Evolutionary conservation across 2,329 filamentous ascomycete species (phyloP), one percentile per base, ranked within the genome.

Genomic region (Aspergillus sergii): DNA sequence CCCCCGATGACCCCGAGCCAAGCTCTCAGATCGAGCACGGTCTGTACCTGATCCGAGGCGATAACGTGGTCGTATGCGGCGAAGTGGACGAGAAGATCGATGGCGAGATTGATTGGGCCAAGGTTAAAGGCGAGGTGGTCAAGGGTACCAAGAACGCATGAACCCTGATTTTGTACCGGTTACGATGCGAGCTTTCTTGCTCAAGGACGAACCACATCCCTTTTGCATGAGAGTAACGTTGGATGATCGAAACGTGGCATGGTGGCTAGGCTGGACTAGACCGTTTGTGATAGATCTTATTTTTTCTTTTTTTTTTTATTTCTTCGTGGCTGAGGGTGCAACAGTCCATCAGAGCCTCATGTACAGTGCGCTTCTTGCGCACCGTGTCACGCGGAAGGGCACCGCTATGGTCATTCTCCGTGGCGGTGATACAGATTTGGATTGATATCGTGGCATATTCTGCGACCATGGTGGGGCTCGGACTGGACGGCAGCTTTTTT

Each of bases 31-130:
- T 95, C 21, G 88, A 91, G 5, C 88, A 97, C 66, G 95, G 95
- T 1, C 81, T 98, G 7, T 98, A 97, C 77, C 85, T 99, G 62
- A 91, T 99, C 62, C 87, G 95, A 64, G 95, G 95, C 58, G 95
- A 99, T 77, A 97, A 96, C 74, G 94, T 99, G 55, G 94, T 93
- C 66, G 85, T 96, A 19, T 91, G 95, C 62, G 95, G 95, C 2
- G 83, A 96, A 62, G 89, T 99, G 36, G 93, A 99, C 77, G 94
- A 97, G 79, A 86, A 91, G 70, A 82, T 98, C 63, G 95, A 99
- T 80, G 86, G 85, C 45, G 93, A 90, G 71, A 98, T 99, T 75
- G 90, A 97, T 80, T 99, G 95, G 95, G 85, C 86, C 23, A 89
- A 96, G 78, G 95, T 99, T 45, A 90, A 91, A 75, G 94, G 94